phyloP scores from a whole-genome alignment of 306 rosid genomes.

The Dalbergia oliveri region DNA sequence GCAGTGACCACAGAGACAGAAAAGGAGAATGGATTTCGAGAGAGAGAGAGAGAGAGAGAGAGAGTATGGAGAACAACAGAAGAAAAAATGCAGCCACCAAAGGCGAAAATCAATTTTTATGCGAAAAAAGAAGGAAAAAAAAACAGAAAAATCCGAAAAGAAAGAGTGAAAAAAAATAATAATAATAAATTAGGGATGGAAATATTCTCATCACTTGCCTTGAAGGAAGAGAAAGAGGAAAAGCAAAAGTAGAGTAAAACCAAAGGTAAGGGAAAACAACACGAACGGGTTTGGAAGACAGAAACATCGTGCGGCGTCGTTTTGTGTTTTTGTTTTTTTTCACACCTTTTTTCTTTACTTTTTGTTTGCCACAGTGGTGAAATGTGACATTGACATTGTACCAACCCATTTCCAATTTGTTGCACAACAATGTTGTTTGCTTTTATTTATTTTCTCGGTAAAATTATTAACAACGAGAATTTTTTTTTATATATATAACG shows the following conservation, averaged over 20 bases:
- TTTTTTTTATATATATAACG: too few species aligned
- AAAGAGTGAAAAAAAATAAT: not conserved
- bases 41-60: slow-evolving; percentile 44
- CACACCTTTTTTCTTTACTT: too few species aligned
- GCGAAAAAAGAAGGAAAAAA: not conserved
- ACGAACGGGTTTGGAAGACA: not conserved
- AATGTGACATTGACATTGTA: not conserved
- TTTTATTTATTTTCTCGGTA: too few species aligned
- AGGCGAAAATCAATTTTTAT: not conserved
- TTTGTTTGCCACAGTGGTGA: not conserved
- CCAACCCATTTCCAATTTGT: too few species aligned
- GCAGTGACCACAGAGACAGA: slow-evolving; percentile 1
- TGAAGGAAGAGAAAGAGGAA: not conserved
- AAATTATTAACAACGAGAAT: too few species aligned
- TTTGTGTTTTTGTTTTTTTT: not conserved
- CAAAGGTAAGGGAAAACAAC: not conserved
- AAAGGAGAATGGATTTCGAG: slow-evolving; percentile 17
- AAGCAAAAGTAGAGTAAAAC: not conserved
- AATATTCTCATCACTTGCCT: not conserved
- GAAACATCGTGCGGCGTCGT: not conserved
- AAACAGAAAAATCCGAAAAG: not conserved
- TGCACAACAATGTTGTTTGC: too few species aligned
- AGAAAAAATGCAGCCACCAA: slow-evolving; percentile 34
- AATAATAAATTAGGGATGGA: not conserved
- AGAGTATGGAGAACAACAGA: slow-evolving; percentile 34